A percentile compares a stretch with the other conserved stretches of the same genome.
Conservation (phyloP, 2,329 filamentous ascomycete genomes). For the Claviceps quebecensis region DNA sequence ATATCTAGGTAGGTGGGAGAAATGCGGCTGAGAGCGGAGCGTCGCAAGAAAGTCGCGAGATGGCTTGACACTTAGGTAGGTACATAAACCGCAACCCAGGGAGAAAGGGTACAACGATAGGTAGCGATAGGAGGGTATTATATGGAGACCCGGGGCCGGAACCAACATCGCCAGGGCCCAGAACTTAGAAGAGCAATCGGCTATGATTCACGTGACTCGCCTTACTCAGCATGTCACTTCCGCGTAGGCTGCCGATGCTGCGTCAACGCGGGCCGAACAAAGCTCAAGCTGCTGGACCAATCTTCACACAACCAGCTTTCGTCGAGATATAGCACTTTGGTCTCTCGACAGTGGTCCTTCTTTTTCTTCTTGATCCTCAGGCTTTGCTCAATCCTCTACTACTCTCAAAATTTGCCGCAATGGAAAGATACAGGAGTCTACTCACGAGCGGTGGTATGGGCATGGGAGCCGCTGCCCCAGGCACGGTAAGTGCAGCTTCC, state of each 20-base stretch:
- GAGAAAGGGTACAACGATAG: no score
- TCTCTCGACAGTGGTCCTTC: not conserved
- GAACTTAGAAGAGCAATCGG: not conserved
- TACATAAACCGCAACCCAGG: not conserved
- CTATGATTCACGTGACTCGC: slow-evolving; percentile 8
- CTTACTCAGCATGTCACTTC: slow-evolving; percentile 9
- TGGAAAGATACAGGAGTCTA: slow-evolving; percentile 89
- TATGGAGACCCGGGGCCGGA: no score
- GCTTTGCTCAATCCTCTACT: not conserved
- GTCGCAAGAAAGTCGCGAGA: slow-evolving; percentile 2
- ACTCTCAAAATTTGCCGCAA: slow-evolving; percentile 25
- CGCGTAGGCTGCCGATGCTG: slow-evolving; percentile 7
- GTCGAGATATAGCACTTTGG: not conserved
- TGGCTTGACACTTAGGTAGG: not conserved
- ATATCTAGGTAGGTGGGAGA: not conserved
- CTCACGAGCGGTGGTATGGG: slow-evolving; percentile 61
- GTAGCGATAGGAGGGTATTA: no score
- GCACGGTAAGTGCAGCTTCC: slow-evolving; percentile 21
- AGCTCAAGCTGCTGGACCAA: not conserved
- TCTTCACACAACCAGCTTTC: not conserved
- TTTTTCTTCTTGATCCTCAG: not conserved
- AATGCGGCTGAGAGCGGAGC: not conserved
- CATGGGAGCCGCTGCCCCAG: slow-evolving; percentile 34
- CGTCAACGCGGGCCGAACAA: slow-evolving; percentile 4
- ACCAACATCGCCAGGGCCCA: no score